Base-by-base conservation (phyloP, 495 filamentous ascomycete species). In the Polyplosphaeria fusca region DNA sequence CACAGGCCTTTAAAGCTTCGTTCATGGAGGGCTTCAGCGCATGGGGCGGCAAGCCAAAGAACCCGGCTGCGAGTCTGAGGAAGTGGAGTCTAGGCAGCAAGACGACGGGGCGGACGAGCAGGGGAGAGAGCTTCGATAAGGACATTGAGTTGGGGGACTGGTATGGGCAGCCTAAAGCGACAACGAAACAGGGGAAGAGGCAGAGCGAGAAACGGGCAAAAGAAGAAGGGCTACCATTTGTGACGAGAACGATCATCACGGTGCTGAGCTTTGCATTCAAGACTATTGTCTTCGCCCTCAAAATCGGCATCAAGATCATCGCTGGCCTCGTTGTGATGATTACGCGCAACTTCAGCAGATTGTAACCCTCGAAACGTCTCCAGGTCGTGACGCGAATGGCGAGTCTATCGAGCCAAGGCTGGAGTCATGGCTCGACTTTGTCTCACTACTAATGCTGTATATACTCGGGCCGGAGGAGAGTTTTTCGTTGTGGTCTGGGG, bases 91-190 rank as follows among this genome's bases (percentile, higher is more conserved):
- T 63, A 26, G 42, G 39, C n/a, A 41, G 44, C 23, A 51, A 20
- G 20, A 47, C 40, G 4, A 57, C 50, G 1, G 27, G 48, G 4
- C 37, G 39, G 1, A 45, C 37, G 47, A 45, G 39, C n/a, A 16
- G n/a, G 39, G 20, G 22, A 12, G 40, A 47, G 3, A 50, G 35
- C 19, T 43, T 60, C 4, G 64, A 61, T 26, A 61, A 61, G 52
- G 64, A 67, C 52, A 67, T 67, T 50, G 60, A 67, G 60, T 19
- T 63, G 18, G 64, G 55, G 2, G 46, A 60, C 35, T 65, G 63
- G 66, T 63, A 63, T 48, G 63, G 60, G 26, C 50, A 58, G 51
- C 4, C 16, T 41, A 52, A 63, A 30, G 43, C 47, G 38, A 55
- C 45, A 45, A 50, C 13, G 1, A 47, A 54, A 37, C 47, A 23